Evolutionary conservation across 352 stramenopile species (phyloP), one percentile per base, ranked within the genome.

Genomic region (Phytophthora quininea): DNA sequence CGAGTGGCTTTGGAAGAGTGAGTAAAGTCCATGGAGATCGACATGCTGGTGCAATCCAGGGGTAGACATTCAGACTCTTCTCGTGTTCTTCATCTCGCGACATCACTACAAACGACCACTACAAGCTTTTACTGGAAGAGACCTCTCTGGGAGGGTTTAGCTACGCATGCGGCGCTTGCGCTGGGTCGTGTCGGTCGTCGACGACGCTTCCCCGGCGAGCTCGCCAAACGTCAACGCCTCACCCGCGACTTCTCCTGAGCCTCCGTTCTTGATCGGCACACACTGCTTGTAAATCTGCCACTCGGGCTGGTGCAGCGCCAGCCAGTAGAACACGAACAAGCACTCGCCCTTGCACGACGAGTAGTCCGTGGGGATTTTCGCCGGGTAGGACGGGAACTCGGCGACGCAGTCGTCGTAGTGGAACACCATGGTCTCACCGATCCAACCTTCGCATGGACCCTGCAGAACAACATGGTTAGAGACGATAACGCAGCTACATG

Each of bases 391-490:
- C 12, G 64, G 65, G 58, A 76, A 91, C 2, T 65, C 42, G 38
- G 55, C 69, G 11, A 59, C 63, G 24, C 82, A 91, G 65, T 89
- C 73, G 49, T 83, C 73, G 37, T 83, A 69, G 50, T 83, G 67
- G 19, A 82, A 79, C 1, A 86, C 73, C 19, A 52, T 66, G 11
- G 50, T 85, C 35, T 73, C 35, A 56, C 81, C 77, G 48, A 88
- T 83, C 77, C 74, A 88, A 11, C 61, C 67, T 64, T 88, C 79
- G 29, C 79, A 88, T 14, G 79, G 77, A 4, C 79, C 75, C 71
- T 78, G 33, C 29, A 54, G 11, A 12, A 42, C 7, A 53, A 40
- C 14, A 57, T 46, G 32, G 8, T 35, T 9, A 47, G 32, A 10
- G 30, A 51, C 27, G 37, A 7, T 15, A 53, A 19, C n/a, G 50